phyloP scores from a whole-genome alignment of 2,329 filamentous ascomycete genomes.

The Trichophyton benhamiae region DNA sequence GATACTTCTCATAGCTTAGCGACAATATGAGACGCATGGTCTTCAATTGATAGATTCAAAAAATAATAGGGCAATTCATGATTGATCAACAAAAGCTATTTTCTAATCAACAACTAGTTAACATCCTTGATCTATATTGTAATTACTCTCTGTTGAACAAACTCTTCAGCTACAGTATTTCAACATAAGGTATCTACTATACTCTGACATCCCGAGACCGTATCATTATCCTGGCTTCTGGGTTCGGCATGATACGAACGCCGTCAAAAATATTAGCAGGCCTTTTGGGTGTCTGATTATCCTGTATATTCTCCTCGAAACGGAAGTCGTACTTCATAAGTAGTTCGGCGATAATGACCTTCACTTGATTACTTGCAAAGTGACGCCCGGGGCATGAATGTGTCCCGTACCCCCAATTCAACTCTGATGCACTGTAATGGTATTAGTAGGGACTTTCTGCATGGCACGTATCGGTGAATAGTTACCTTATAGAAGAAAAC shows the following conservation, averaged over 20 bases:
- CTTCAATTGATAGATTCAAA: too few species aligned
- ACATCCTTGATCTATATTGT: too few species aligned
- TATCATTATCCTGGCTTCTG: background rate
- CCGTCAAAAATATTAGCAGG: background rate
- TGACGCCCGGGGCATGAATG: slow-evolving; percentile 26
- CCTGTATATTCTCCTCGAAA: background rate
- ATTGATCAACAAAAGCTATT: too few species aligned
- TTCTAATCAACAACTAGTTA: too few species aligned
- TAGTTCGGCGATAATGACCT: slow-evolving; percentile 22
- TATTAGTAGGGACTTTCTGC: background rate
- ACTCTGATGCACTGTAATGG: background rate
- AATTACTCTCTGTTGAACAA: too few species aligned
- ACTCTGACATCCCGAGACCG: background rate
- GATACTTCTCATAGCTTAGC: too few species aligned
- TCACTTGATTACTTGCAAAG: slow-evolving; percentile 24
- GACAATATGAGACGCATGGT: too few species aligned
- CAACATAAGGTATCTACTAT: too few species aligned
- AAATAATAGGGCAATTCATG: too few species aligned
- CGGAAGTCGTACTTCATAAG: slow-evolving; percentile 24
- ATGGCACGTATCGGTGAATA: slow-evolving; percentile 6
- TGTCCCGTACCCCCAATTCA: slow-evolving; percentile 17
- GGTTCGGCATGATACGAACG: background rate
- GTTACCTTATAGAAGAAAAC: slow-evolving; percentile 7
- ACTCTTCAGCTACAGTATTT: too few species aligned
- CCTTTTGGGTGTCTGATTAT: background rate